Evolutionary conservation across 192 early-diverging fungal genomes (phyloP).

Genomic region (Umbelopsis isabellina): DNA sequence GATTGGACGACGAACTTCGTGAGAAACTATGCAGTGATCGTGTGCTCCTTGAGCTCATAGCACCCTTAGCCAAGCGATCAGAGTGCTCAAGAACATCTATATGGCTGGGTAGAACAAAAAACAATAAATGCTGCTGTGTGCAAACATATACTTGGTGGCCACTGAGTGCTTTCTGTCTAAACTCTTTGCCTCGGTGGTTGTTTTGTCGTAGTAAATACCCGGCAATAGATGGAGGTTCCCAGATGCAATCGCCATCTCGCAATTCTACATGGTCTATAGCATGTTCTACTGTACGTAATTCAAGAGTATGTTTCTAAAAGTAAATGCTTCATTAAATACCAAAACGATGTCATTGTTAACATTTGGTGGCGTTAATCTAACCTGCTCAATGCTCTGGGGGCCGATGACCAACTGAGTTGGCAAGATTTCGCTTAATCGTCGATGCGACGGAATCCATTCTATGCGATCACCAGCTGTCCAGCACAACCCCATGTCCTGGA

Average conservation of each 20-base stretch:
- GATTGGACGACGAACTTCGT: neutral
- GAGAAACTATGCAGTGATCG: neutral
- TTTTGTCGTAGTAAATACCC: conserved; percentile 1
- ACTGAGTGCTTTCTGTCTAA: neutral
- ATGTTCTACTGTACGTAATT: neutral
- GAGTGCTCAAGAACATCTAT: neutral
- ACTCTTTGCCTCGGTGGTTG: neutral
- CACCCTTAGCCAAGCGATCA: neutral
- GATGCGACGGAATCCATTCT: conserved; percentile 36
- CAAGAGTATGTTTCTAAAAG: neutral
- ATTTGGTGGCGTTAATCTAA: neutral
- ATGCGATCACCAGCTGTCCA: conserved; percentile 31
- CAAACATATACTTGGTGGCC: neutral
- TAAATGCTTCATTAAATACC: neutral
- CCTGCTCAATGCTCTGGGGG: conserved; percentile 41
- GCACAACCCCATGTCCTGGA: conserved; percentile 13
- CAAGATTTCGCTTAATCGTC: neutral
- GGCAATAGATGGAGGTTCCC: conserved; percentile 7
- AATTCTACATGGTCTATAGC: neutral
- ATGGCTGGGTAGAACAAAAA: neutral
- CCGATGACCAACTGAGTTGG: conserved; percentile 25
- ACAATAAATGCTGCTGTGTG: conserved; percentile 3
- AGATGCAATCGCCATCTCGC: neutral
- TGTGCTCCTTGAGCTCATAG: neutral
- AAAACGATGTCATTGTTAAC: neutral